These are phyloP conservation scores for Yamadazyma kitorensis DNA, from an alignment of 805 yeast species.

Conservation along the genomic window DNA sequence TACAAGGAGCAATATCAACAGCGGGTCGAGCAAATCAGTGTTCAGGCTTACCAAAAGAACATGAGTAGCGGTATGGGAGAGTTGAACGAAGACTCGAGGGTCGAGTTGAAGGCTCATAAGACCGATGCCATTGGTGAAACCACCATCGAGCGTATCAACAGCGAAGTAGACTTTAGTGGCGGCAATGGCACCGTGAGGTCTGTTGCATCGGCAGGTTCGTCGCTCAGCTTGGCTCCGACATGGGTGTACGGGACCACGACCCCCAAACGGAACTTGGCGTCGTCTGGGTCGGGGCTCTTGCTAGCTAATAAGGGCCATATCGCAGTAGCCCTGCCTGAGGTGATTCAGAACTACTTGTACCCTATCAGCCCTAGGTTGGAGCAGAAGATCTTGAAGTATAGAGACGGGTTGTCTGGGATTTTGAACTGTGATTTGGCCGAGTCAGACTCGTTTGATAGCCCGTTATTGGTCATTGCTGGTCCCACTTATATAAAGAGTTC, in stretches of 20 bases:
- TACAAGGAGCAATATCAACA: too few relatives aligned
- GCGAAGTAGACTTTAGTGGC: conserved; percentile 5
- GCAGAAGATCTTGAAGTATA: conserved; percentile 25
- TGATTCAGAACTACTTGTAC: conserved; percentile 36
- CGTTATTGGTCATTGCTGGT: conserved; percentile 38
- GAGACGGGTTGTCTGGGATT: conserved; percentile 22
- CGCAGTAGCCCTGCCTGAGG: conserved; percentile 43
- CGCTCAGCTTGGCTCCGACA: conserved; percentile 8
- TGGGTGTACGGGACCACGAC: conserved; percentile 11
- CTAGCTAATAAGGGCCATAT: conserved; percentile 30
- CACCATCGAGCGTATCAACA: conserved; percentile 9
- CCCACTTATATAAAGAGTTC: conserved; percentile 31
- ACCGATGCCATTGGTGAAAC: conserved; percentile 1
- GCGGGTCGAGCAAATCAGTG: too few relatives aligned
- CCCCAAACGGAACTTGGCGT: conserved; percentile 4
- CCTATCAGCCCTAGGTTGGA: conserved; percentile 30
- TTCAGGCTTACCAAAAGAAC: too few relatives aligned
- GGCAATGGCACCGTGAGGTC: not conserved
- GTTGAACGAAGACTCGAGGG: too few relatives aligned
- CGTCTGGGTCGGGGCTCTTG: conserved; percentile 19
- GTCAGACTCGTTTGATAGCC: conserved; percentile 6
- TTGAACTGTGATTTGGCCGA: conserved; percentile 8
- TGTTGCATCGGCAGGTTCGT: conserved; percentile 4
- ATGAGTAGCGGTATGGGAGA: too few relatives aligned
- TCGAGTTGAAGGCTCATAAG: conserved; percentile 1